A percentile compares a stretch with the other conserved stretches of the same genome.
phyloP scores from a whole-genome alignment of 1,284 basidiomycete species.

The Albatrellus sp. region DNA sequence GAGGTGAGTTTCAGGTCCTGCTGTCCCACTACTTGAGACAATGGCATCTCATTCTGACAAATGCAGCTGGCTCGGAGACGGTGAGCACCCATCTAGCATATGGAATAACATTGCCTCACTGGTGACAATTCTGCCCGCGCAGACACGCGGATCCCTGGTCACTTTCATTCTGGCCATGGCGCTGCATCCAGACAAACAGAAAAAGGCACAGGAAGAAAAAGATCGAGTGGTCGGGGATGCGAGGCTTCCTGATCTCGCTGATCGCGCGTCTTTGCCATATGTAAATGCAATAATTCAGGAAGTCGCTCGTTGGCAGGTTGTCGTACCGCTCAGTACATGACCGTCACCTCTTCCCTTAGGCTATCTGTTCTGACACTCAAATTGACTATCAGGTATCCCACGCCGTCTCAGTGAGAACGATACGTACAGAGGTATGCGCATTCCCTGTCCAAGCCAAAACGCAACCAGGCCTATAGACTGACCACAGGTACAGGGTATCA shows the following conservation, averaged over 20 bases:
- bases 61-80: constrained; percentile 10
- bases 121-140: not conserved
- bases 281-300: constrained; percentile 19
- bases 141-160: constrained; percentile 17
- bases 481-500: constrained; percentile 19
- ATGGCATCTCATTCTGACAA: not conserved
- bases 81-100: constrained; percentile 18
- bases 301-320: constrained; percentile 18
- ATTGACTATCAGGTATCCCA: not conserved
- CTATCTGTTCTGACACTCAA: not conserved
- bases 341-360: not conserved
- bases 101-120: not conserved
- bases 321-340: constrained; percentile 16
- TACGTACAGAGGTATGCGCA: not conserved
- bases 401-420: not conserved
- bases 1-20: too few species aligned
- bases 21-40: not conserved
- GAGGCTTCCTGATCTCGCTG: constrained; percentile 18
- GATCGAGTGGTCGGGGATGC: constrained; percentile 17
- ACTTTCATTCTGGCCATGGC: constrained; percentile 21
- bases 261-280: constrained; percentile 19
- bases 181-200: constrained; percentile 19
- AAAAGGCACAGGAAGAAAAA: constrained; percentile 19
- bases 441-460: constrained; percentile 6
- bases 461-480: constrained; percentile 16